A percentile compares a stretch with the other conserved stretches of the same genome.
phyloP scores from a whole-genome alignment of 2,329 filamentous ascomycete genomes.

The Saccharata proteae region DNA sequence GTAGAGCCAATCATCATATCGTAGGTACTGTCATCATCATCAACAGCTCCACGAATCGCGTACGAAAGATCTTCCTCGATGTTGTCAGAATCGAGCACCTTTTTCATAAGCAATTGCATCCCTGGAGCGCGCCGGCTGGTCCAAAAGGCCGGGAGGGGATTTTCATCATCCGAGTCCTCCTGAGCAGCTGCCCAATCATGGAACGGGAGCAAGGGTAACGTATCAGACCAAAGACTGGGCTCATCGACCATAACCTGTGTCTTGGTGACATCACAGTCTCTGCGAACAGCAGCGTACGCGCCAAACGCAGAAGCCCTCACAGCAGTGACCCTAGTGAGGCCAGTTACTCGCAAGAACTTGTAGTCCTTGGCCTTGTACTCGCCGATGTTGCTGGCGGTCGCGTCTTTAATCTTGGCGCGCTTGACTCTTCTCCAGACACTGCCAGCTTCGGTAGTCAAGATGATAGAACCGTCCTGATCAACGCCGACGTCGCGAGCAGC shows the following conservation, averaged over 20 bases:
- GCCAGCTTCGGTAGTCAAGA: conserved; percentile 83
- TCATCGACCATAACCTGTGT: conserved; percentile 55
- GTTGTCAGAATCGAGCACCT: conserved; percentile 50
- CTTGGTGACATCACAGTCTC: conserved; percentile 70
- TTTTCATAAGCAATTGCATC: conserved; percentile 40
- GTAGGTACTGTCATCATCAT: conserved; percentile 30
- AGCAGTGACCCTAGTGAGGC: conserved; percentile 69
- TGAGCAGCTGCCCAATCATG: conserved; percentile 30
- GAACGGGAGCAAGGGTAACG: conserved; percentile 59
- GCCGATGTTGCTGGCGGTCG: conserved; percentile 33
- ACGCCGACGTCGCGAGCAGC: conserved; percentile 79
- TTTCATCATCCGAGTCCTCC: conserved; percentile 30
- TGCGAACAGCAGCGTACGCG: conserved; percentile 75
- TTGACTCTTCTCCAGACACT: conserved; percentile 87
- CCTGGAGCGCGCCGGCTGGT: conserved; percentile 23
- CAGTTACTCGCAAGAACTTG: conserved; percentile 86
- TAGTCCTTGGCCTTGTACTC: conserved; percentile 70
- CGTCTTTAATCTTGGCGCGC: conserved; percentile 66
- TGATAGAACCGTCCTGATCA: conserved; percentile 86
- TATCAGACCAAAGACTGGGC: conserved; percentile 61
- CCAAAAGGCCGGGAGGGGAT: conserved; percentile 37
- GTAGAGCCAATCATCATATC: conserved; percentile 40
- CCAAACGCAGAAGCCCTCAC: conserved; percentile 84
- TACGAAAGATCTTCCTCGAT: conserved; percentile 50
- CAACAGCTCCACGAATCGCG: conserved; percentile 24